phyloP scores from a whole-genome alignment of 2,329 filamentous ascomycete genomes.

The Pezicula neosporulosa region DNA sequence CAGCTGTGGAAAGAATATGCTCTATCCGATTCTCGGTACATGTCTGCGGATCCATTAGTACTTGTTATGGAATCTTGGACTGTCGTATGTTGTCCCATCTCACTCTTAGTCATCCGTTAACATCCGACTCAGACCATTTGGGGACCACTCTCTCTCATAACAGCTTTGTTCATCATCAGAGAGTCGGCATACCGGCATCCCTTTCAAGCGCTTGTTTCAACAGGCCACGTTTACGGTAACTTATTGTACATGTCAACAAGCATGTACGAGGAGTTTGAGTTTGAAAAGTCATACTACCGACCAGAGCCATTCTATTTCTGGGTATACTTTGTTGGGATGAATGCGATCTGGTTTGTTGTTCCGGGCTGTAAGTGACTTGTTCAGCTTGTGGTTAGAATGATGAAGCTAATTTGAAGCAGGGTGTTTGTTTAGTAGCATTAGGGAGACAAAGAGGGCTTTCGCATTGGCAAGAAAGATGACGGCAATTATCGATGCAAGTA shows the following conservation, averaged over 20 bases:
- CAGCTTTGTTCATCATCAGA: constrained; percentile 39
- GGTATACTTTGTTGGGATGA: constrained; percentile 60
- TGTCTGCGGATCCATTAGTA: constrained; percentile 44
- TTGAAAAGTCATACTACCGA: constrained; percentile 48
- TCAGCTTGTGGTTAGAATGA: neutral
- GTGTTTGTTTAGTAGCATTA: constrained; percentile 21
- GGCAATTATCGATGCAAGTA: neutral
- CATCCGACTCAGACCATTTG: constrained; percentile 38
- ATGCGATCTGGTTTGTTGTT: constrained; percentile 56
- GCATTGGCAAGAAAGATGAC: constrained; percentile 26
- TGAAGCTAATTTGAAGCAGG: constrained; percentile 6
- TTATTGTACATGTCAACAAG: constrained; percentile 59
- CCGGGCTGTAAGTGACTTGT: constrained; percentile 44
- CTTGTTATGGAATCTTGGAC: constrained; percentile 48
- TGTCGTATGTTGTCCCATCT: constrained; percentile 24
- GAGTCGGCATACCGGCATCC: constrained; percentile 42
- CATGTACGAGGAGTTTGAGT: constrained; percentile 41
- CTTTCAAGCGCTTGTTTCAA: constrained; percentile 33
- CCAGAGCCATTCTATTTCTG: constrained; percentile 61
- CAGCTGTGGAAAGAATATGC: constrained; percentile 53
- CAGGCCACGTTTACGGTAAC: constrained; percentile 42
- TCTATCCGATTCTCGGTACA: constrained; percentile 48
- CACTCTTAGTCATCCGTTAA: neutral
- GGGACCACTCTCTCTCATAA: constrained; percentile 50
- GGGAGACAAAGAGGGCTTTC: constrained; percentile 15